A percentile compares a stretch with the other conserved stretches of the same genome.
Evolutionary conservation across 768 basidiomycete genomes (phyloP).

Genomic region (Galerina marginata): DNA sequence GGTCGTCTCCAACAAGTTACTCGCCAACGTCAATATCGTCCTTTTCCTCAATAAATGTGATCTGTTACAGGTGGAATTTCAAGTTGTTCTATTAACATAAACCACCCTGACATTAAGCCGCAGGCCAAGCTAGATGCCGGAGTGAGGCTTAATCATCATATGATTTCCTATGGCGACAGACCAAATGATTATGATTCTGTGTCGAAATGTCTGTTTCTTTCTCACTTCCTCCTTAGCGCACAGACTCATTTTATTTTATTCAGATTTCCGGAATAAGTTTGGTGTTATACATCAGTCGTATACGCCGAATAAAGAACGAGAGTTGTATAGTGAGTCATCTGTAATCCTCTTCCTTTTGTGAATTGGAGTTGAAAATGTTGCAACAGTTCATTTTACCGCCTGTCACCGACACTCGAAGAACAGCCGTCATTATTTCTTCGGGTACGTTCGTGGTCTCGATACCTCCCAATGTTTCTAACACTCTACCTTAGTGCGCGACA

Average conservation of each 20-base stretch:
- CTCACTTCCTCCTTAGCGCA: slow-evolving; percentile 7
- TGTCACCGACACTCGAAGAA: slow-evolving; percentile 82
- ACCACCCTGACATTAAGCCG: slow-evolving; percentile 5
- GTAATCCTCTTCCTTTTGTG: slow-evolving; percentile 1
- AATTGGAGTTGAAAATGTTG: neutral
- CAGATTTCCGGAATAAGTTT: slow-evolving; percentile 81
- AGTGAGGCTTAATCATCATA: slow-evolving; percentile 70
- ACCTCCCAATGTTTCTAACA: slow-evolving; percentile 8
- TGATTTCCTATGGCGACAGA: slow-evolving; percentile 73
- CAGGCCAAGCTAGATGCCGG: slow-evolving; percentile 81
- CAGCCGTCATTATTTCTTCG: slow-evolving; percentile 72
- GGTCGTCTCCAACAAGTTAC: slow-evolving; percentile 74
- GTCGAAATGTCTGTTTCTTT: slow-evolving; percentile 60
- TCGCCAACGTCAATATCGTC: slow-evolving; percentile 77
- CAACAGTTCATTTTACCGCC: slow-evolving; percentile 75
- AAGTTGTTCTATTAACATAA: slow-evolving; percentile 3
- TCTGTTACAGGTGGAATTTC: slow-evolving; percentile 61
- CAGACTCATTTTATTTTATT: neutral
- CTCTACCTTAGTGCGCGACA: slow-evolving; percentile 60
- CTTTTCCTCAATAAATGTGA: slow-evolving; percentile 86
- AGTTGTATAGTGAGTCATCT: slow-evolving; percentile 65
- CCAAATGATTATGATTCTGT: slow-evolving; percentile 82
- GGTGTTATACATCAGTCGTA: slow-evolving; percentile 67
- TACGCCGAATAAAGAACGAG: slow-evolving; percentile 74
- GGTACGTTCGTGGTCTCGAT: slow-evolving; percentile 48